Base-by-base conservation (phyloP, 495 filamentous ascomycete species). In the Pseudoneurospora amorphoporcata region DNA sequence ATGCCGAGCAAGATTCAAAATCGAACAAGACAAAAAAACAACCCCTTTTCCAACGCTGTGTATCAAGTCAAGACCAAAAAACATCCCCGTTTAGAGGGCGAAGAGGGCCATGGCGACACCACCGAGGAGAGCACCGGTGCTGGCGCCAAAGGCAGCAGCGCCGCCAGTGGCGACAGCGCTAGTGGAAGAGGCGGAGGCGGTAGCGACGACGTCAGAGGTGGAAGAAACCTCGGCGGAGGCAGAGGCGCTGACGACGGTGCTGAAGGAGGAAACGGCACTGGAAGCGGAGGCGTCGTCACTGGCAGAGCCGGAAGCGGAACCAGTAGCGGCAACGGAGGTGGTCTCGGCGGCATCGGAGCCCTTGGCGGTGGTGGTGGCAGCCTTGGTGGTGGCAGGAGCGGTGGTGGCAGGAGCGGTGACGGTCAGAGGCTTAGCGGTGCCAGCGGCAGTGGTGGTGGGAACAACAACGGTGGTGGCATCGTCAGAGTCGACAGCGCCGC, bases 41-140 rank as follows among this genome's bases (percentile, higher is more conserved):
- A 35, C 29, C 23, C 10, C 29, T 16, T 61, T 65, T 65, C 53
- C 32, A 65, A 35, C 14, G 14, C 14, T 65, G 29, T 29, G 53
- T 65, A 65, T 65, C 53, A 16, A 14, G 6, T 40, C 39, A 32
- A 9, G 41, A 35, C 37, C 9, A 14, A 71, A 39, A 42, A 16
- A 29, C 12, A 8, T 58, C 39, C 68, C 40, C 29, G 35, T 68
- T 84, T 85, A 85, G 69, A 86, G 71, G 69, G 81, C 82, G 58
- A 85, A 69, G 53, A 80, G 68, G 42, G 83, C 83, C 73, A 83
- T 76, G 71, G 80, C 78, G 35, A 86, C 74, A 74, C 81, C 81
- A 45, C 81, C 82, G 72, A 85, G 19, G 10, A 83, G 72, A 35
- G 83, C 79, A 38, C 84, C 35, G 8, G 80, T 78, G 73, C 80